Evolutionary conservation across 1,284 basidiomycete species (phyloP), one percentile per base, ranked within the genome.

Genomic region (Moniliophthora roreri): DNA sequence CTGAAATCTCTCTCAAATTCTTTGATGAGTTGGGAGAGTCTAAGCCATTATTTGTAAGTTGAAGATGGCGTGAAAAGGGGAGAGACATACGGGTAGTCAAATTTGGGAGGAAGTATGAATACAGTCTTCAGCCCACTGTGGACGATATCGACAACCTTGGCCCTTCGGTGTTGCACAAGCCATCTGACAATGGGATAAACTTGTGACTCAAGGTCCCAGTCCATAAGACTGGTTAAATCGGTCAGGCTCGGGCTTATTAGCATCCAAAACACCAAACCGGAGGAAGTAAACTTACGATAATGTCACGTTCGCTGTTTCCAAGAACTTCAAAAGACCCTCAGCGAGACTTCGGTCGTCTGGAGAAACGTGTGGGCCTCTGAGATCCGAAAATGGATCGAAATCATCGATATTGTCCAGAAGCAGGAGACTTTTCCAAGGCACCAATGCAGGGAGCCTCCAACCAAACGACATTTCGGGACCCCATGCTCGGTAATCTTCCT

Each of bases 391-490:
- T 1, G 84, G 77, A 56, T 87, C 83, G 44, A 86, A 72, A 21
- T 81, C 81, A 36, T 79, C 79, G 6, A 79, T 77, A 13, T 80
- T 78, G 58, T 90, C 87, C 26, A 97, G 68, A 20, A 94, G 77
- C 4, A 98, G 71, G 16, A 98, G 68, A 26, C 92, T 91, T 67
- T 96, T 95, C 95, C 95, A 98, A 3, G 95, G 95, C n/a, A 85
- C 79, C 9, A 98, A 74, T 9, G 81, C 73, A 5, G 89, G 88
- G 1, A 91, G 72, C 38, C 79, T 76, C 85, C 87, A 89, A 1
- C 87, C 87, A 56, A 82, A 74, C 60, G 66, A 77, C 70, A 89
- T 76, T 47, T 87, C 85, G 23, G 74, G 75, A n/a, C 84, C 85
- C 89, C 89, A 89, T 4, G 75, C 69, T 50, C 77, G 80, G 35